phyloP scores from a whole-genome alignment of 352 stramenopile genomes.

The Phytophthora tubulina region DNA sequence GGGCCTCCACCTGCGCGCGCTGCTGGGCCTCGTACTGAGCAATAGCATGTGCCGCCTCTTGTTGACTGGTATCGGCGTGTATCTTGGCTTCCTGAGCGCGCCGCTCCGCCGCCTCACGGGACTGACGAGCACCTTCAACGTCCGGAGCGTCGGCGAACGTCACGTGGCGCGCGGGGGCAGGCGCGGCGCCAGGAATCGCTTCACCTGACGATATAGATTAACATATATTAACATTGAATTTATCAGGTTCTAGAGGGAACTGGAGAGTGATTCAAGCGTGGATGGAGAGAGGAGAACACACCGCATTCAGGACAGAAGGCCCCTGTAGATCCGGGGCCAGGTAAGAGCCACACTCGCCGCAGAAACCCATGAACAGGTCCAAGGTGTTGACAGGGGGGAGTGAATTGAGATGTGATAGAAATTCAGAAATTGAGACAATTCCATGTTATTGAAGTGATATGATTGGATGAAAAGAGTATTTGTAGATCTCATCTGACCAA shows the following conservation, averaged over 20 bases:
- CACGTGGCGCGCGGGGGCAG: conserved; percentile 28
- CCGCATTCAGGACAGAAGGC: conserved; percentile 85
- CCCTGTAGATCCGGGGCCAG: conserved; percentile 60
- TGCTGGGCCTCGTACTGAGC: conserved; percentile 63
- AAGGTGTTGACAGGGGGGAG: not conserved
- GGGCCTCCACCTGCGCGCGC: conserved; percentile 45
- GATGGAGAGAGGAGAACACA: conserved; percentile 34
- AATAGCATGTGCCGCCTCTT: conserved; percentile 56
- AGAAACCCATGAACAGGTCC: conserved; percentile 73
- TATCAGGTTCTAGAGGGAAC: conserved; percentile 3
- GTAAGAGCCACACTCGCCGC: conserved; percentile 80
- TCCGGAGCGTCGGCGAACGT: conserved; percentile 29
- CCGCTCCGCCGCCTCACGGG: conserved; percentile 63
- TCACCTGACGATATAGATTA: conserved; percentile 17
- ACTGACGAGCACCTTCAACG: conserved; percentile 38
- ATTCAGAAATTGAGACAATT: too few relatives aligned
- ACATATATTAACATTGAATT: conserved; percentile 9
- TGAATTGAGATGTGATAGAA: conserved; percentile 12
- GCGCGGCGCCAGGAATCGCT: conserved; percentile 34
- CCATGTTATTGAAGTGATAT: too few relatives aligned
- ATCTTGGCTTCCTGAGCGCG: conserved; percentile 50
- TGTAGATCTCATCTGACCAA: too few relatives aligned
- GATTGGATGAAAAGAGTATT: too few relatives aligned
- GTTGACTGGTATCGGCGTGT: conserved; percentile 54
- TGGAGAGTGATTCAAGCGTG: not conserved